These are phyloP conservation scores for Begonia fuchsioides DNA, from an alignment of 306 rosid genomes.

Conservation along the genomic window DNA sequence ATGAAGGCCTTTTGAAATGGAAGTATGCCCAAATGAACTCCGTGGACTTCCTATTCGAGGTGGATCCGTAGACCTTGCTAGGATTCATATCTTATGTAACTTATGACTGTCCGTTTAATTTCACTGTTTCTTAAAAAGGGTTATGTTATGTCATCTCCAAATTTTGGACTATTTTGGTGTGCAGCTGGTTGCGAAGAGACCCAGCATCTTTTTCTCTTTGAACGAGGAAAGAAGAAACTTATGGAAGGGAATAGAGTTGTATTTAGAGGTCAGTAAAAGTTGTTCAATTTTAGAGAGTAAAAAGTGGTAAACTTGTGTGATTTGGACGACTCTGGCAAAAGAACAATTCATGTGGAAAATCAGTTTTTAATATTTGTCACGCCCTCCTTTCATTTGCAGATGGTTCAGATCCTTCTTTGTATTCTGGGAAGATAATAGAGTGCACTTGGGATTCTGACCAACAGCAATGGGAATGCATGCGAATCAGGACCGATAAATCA, in stretches of 20 bases:
- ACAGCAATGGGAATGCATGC: conserved; percentile 54
- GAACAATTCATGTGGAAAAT: no score
- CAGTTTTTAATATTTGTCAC: neutral
- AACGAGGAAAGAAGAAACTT: conserved; percentile 75
- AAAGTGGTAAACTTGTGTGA: no score
- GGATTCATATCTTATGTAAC: no score
- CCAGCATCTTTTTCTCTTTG: conserved; percentile 43
- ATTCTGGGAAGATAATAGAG: conserved; percentile 73
- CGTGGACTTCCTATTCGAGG: conserved; percentile 90
- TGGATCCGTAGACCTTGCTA: conserved; percentile 19
- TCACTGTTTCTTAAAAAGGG: conserved; percentile 6
- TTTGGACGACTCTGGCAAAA: no score
- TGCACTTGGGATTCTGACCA: conserved; percentile 53
- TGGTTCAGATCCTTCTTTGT: conserved; percentile 41
- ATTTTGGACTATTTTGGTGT: conserved; percentile 19
- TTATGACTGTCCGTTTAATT: no score
- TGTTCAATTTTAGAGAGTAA: conserved; percentile 1
- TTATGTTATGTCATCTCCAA: conserved; percentile 5
- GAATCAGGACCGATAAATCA: conserved; percentile 63
- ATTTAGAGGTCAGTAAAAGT: conserved; percentile 44
- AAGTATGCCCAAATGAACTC: conserved; percentile 73
- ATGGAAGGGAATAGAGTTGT: conserved; percentile 71
- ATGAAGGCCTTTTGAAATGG: conserved; percentile 94
- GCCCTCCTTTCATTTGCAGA: conserved; percentile 27
- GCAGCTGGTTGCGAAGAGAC: conserved; percentile 51